phyloP scores from a whole-genome alignment of 2,329 filamentous ascomycete species.

The Calonectria crousiana region DNA sequence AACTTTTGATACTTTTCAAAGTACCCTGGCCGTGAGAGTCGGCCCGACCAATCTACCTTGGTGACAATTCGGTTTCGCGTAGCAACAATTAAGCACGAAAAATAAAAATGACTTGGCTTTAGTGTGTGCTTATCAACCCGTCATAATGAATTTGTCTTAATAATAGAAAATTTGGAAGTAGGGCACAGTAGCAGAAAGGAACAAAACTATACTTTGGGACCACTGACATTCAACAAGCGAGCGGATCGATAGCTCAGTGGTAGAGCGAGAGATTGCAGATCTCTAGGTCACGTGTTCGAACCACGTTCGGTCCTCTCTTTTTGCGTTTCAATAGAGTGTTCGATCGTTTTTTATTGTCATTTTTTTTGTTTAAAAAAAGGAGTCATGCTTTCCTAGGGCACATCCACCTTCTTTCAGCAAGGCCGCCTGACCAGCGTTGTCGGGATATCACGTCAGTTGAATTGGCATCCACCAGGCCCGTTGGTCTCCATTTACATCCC shows the following conservation, averaged over 20 bases:
- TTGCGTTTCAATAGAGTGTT: neutral
- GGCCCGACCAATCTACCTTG: no score
- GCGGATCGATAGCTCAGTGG: neutral
- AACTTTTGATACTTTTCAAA: no score
- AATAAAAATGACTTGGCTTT: no score
- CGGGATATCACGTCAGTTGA: neutral
- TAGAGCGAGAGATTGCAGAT: conserved; percentile 2
- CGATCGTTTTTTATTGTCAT: neutral
- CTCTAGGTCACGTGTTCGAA: neutral
- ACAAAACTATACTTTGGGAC: neutral
- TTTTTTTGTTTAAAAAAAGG: neutral
- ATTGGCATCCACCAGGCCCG: no score
- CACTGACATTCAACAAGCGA: neutral
- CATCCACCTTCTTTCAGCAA: neutral
- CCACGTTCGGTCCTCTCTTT: neutral
- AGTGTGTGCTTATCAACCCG: no score
- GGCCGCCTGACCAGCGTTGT: neutral
- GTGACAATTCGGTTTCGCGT: no score
- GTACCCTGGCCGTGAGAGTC: no score
- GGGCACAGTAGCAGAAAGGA: neutral
- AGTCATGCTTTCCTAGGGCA: no score
- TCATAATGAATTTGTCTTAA: neutral
- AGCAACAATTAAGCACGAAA: no score
- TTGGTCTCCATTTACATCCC: no score
- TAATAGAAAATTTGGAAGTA: neutral